phyloP scores from a whole-genome alignment of 129 eudicot species.

The Artemisia argyi region DNA sequence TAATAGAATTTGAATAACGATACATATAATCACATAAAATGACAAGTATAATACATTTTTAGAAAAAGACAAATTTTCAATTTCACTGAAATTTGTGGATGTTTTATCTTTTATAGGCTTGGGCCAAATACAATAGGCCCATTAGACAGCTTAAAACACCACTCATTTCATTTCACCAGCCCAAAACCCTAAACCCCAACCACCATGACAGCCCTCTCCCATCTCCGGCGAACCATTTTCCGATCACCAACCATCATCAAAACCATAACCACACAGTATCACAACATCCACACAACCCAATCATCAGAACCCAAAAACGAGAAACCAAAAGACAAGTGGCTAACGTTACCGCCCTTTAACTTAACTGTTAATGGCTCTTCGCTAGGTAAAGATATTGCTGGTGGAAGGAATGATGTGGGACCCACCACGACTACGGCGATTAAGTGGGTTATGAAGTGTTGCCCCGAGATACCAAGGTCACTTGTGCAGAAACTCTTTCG shows the following conservation, averaged over 20 bases:
- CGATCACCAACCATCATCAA: conserved; percentile 29
- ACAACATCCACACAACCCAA: conserved; percentile 14
- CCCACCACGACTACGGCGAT: conserved; percentile 61
- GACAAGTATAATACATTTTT: too few species aligned
- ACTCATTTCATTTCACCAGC: not conserved
- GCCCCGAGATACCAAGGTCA: conserved; percentile 83
- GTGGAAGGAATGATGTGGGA: not conserved
- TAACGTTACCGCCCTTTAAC: conserved; percentile 69
- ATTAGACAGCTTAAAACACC: too few species aligned
- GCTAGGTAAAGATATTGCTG: conserved; percentile 50
- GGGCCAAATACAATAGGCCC: too few species aligned
- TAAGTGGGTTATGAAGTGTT: conserved; percentile 80
- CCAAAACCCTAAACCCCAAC: conserved; percentile 36
- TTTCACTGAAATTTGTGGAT: too few species aligned
- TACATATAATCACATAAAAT: too few species aligned
- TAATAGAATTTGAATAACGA: too few species aligned
- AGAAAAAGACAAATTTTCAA: too few species aligned
- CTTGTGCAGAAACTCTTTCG: conserved; percentile 94
- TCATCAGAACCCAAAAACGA: conserved; percentile 13
- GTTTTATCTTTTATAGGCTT: too few species aligned
- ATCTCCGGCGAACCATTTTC: conserved; percentile 51
- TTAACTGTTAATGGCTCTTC: conserved; percentile 47
- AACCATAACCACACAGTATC: conserved; percentile 5
- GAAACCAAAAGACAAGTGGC: conserved; percentile 50
- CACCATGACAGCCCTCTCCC: conserved; percentile 40